These are phyloP conservation scores for Huntiella moniliformis DNA, from an alignment of 2,329 filamentous ascomycete species.

Conservation along the genomic window DNA sequence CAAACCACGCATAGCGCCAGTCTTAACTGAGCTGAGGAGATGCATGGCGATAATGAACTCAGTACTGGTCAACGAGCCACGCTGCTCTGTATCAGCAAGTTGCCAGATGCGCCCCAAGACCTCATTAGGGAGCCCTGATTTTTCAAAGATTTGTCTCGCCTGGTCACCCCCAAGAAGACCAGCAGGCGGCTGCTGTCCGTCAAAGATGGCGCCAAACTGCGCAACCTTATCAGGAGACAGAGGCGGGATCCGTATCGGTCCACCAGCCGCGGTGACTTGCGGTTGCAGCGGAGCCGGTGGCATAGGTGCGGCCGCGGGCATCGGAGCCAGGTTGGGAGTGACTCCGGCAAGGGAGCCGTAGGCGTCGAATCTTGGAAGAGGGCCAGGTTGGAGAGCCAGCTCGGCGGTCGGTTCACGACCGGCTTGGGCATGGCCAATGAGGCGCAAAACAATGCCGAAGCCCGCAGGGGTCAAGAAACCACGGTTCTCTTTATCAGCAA, in stretches of 20 bases:
- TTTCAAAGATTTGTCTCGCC: slow-evolving; percentile 89
- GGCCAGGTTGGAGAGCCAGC: slow-evolving; percentile 66
- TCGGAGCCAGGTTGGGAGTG: slow-evolving; percentile 15
- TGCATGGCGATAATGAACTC: slow-evolving; percentile 99
- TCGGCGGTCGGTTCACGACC: slow-evolving; percentile 65
- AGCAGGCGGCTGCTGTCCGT: slow-evolving; percentile 59
- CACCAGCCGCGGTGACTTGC: slow-evolving; percentile 39
- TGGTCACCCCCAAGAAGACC: slow-evolving; percentile 67
- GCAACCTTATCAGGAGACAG: slow-evolving; percentile 73
- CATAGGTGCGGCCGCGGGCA: slow-evolving; percentile 19
- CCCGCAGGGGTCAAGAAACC: slow-evolving; percentile 82
- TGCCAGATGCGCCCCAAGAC: slow-evolving; percentile 91
- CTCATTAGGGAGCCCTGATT: slow-evolving; percentile 76
- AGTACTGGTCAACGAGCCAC: slow-evolving; percentile 65
- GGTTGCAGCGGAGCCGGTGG: slow-evolving; percentile 31
- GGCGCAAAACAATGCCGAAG: slow-evolving; percentile 78
- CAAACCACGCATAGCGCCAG: slow-evolving; percentile 57
- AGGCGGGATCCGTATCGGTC: slow-evolving; percentile 68
- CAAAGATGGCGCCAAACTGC: slow-evolving; percentile 79
- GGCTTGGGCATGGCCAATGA: slow-evolving; percentile 91
- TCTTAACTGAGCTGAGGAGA: slow-evolving; percentile 78
- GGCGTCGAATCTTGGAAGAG: slow-evolving; percentile 76
- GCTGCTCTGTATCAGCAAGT: slow-evolving; percentile 80
- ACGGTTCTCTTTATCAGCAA: slow-evolving; percentile 90
- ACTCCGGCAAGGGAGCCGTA: slow-evolving; percentile 33